A percentile compares a stretch with the other conserved stretches of the same genome.
Evolutionary conservation across 108 stramenopile genomes (phyloP).

Genomic region (Poteriospumella lacustris): DNA sequence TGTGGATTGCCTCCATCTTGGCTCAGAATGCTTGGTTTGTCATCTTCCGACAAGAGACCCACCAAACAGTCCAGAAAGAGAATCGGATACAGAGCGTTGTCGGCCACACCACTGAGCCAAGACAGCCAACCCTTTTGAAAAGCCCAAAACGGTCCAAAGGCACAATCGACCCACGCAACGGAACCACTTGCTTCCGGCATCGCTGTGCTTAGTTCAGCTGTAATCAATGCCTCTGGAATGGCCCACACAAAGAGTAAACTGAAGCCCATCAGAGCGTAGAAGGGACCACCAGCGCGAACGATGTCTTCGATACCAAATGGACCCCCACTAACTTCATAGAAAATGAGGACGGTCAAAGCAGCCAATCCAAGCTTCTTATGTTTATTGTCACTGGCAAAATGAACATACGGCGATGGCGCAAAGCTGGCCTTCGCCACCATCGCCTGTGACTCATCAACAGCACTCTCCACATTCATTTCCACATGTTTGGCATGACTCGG

Average conservation of each 20-base stretch:
- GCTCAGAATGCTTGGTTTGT: constrained; percentile 6
- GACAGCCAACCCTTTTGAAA: constrained; percentile 74
- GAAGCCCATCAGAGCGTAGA: constrained; percentile 77
- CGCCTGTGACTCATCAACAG: neutral
- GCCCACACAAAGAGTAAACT: constrained; percentile 79
- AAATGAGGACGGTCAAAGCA: constrained; percentile 74
- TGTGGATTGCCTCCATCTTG: constrained; percentile 32
- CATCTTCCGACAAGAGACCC: constrained; percentile 30
- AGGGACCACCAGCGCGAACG: constrained; percentile 72
- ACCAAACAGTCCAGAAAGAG: constrained; percentile 69
- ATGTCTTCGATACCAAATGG: constrained; percentile 85
- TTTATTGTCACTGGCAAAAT: neutral
- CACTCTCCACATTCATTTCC: neutral
- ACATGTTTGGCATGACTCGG: neutral
- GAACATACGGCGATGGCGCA: neutral
- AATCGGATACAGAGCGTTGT: constrained; percentile 81
- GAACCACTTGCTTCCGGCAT: constrained; percentile 82
- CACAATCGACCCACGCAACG: constrained; percentile 83
- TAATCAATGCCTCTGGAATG: constrained; percentile 82
- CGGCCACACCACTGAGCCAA: constrained; percentile 74
- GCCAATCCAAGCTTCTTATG: constrained; percentile 39
- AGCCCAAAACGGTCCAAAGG: constrained; percentile 73
- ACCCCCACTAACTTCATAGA: constrained; percentile 82
- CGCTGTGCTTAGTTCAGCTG: constrained; percentile 73
- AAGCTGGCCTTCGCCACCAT: neutral